Evolutionary conservation across 2,329 filamentous ascomycete genomes (phyloP).

Genomic region (Aspergillus piperis): DNA sequence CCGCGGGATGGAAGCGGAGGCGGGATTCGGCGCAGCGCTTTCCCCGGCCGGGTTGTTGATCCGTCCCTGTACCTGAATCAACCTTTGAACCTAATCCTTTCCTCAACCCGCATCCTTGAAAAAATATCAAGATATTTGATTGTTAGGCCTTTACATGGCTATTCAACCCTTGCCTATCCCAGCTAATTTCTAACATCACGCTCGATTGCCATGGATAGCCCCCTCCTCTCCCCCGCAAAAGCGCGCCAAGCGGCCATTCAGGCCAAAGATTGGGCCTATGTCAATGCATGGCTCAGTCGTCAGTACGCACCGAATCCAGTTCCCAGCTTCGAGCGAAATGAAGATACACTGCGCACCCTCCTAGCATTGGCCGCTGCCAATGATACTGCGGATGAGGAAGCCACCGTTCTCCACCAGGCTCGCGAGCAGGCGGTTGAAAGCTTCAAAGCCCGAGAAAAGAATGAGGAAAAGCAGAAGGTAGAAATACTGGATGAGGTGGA

Average conservation of each 20-base stretch:
- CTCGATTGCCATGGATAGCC: constrained; percentile 31
- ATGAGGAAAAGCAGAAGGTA: constrained; percentile 33
- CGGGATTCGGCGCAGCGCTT: neutral
- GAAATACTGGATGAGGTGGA: constrained; percentile 58
- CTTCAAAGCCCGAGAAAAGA: constrained; percentile 34
- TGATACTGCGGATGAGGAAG: constrained; percentile 62
- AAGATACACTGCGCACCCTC: constrained; percentile 75
- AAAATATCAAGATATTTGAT: no score
- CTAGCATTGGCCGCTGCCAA: constrained; percentile 74
- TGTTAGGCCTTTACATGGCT: neutral
- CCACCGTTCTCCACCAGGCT: constrained; percentile 37
- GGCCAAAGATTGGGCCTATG: constrained; percentile 86
- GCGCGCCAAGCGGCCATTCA: constrained; percentile 75
- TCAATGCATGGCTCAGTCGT: constrained; percentile 77
- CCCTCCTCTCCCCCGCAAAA: constrained; percentile 63
- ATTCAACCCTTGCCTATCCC: neutral
- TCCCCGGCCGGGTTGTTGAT: neutral
- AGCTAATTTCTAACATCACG: constrained; percentile 4
- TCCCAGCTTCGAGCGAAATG: constrained; percentile 81
- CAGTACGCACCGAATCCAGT: constrained; percentile 66
- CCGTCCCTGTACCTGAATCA: neutral
- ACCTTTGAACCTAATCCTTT: neutral
- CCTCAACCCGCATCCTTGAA: neutral
- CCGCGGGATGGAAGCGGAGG: constrained; percentile 20
- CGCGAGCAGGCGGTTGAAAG: constrained; percentile 38